Evolutionary conservation across 1,284 basidiomycete species (phyloP), one percentile per base, ranked within the genome.

Genomic region (Cystobasidium pallidum): DNA sequence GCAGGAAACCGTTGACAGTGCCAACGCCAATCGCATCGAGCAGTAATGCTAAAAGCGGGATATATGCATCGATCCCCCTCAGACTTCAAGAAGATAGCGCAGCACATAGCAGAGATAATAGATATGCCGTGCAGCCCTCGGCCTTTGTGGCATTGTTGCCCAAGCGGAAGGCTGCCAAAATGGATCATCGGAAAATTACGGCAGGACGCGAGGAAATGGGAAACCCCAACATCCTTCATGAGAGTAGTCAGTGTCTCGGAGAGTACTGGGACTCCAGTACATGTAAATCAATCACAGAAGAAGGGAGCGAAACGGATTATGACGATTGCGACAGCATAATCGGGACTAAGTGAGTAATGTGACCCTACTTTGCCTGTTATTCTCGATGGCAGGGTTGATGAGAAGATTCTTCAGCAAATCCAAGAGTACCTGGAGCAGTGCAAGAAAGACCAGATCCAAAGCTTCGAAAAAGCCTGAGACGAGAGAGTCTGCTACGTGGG

Each of bases 231-330:
- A 57, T 30, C 21, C 1, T 34, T 11, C 30, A 32, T 19, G 54
- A 57, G 32, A 34, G 17, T 8, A 57, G 32, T 6, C 54, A 57
- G 30, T 36, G 36, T 36, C 13, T 19, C 6, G 19, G 54, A 57
- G 54, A 57, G 28, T 34, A 36, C 36, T 57, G 54, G 54, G 54
- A 57, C 15, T 57, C 54, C 17, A 57, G 54, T 57, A 32, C 54
- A n/a, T 34, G 54, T 36, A 57, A 32, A 15, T 57, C 54, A 24
- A 32, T 34, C 11, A n/a, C 13, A 24, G 52, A 30, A 4, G 52
- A 11, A 54, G 13, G 15, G 24, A 28, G 13, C 30, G 54, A 57
- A 19, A 57, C 54, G 17, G 59, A 26, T 43, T 62, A 43, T 62
- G 59, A 62, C 17, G 59, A 49, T 19, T 3, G n/a, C 13, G 32